Percentiles rank a stretch among this genome's conserved stretches.
Conservation (phyloP, 352 stramenopile genomes). For the Pythium aquatile region DNA sequence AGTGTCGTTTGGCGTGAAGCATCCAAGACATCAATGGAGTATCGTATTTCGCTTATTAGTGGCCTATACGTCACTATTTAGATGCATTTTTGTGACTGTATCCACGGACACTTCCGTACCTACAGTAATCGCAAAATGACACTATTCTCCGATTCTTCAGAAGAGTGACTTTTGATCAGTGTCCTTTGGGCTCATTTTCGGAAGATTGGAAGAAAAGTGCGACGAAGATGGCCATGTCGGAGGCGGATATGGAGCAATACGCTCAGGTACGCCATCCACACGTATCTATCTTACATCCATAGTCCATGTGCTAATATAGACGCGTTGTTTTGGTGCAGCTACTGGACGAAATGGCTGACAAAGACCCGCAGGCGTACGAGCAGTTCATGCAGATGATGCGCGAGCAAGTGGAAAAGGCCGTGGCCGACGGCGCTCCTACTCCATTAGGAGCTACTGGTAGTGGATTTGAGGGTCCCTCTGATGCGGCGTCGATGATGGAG, state of each 20-base stretch:
- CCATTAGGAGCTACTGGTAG: slow-evolving; percentile 5
- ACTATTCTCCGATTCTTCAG: neutral
- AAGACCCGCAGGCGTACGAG: slow-evolving; percentile 64
- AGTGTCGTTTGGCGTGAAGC: neutral
- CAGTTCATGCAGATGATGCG: slow-evolving; percentile 67
- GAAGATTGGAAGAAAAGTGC: neutral
- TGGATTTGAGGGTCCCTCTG: neutral
- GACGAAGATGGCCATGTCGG: slow-evolving; percentile 42
- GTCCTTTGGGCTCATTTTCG: slow-evolving; percentile 16
- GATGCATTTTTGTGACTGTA: neutral
- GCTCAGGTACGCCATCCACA: slow-evolving; percentile 41
- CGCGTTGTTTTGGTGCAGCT: slow-evolving; percentile 32
- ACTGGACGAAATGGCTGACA: slow-evolving; percentile 69
- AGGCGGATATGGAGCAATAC: slow-evolving; percentile 70
- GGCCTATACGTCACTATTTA: neutral
- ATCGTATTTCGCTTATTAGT: neutral
- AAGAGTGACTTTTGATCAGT: neutral
- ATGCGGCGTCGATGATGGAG: slow-evolving; percentile 46
- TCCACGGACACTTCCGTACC: neutral
- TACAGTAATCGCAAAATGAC: neutral
- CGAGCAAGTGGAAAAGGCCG: slow-evolving; percentile 44
- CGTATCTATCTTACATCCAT: neutral
- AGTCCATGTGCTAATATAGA: neutral
- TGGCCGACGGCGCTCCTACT: neutral
- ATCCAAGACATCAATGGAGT: neutral